phyloP scores from a whole-genome alignment of 1,284 basidiomycete species.

The Austropuccinia psidii region DNA sequence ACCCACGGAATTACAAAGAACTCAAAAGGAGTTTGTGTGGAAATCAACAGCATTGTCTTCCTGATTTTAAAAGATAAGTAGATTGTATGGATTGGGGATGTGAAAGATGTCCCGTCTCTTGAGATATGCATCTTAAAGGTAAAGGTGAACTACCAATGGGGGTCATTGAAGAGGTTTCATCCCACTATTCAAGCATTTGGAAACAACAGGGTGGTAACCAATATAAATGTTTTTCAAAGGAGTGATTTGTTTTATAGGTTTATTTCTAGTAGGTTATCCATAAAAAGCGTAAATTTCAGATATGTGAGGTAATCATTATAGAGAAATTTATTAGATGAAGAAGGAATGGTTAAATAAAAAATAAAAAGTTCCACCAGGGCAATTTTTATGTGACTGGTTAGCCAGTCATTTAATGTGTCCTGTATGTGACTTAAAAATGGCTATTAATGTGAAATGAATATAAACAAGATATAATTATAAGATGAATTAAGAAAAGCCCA shows the following conservation, averaged over 20 bases:
- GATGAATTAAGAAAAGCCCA: too few species aligned
- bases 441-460: too few species aligned
- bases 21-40: not conserved
- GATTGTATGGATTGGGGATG: not conserved
- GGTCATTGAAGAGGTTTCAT: constrained; percentile 5
- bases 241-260: not conserved
- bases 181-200: constrained; percentile 1
- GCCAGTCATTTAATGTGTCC: too few species aligned
- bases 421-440: too few species aligned
- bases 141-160: constrained; percentile 1
- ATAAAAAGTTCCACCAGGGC: too few species aligned
- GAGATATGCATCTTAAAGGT: not conserved
- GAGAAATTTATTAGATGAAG: too few species aligned
- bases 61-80: not conserved
- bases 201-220: not conserved
- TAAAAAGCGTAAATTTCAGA: too few species aligned
- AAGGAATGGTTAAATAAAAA: not conserved
- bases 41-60: not conserved
- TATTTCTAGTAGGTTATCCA: too few species aligned
- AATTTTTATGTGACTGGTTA: too few species aligned
- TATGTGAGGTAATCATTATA: not conserved
- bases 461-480: too few species aligned
- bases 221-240: constrained; percentile 1
- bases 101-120: not conserved
- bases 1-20: not conserved